Percentiles rank a stretch among this genome's conserved stretches.
Evolutionary conservation across 805 yeast genomes (phyloP).

Genomic region (Wickerhamomyces chambardii): DNA sequence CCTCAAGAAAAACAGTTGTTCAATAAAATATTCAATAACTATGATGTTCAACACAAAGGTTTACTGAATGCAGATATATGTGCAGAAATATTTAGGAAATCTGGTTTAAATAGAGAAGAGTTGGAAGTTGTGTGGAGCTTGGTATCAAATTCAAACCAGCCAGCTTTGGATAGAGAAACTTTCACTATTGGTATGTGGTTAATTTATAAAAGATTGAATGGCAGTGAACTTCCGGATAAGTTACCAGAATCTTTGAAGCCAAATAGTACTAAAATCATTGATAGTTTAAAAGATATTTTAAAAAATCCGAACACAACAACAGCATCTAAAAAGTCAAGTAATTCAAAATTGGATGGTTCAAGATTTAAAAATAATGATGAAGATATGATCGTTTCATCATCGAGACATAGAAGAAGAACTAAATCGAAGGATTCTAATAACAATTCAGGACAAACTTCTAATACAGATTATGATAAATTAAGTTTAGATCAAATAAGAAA

Average conservation of each 20-base stretch:
- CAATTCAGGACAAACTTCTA: background rate
- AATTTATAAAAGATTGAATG: constrained; percentile 84
- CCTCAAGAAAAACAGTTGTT: constrained; percentile 79
- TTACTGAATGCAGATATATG: constrained; percentile 77
- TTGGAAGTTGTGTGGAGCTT: constrained; percentile 88
- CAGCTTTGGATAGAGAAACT: constrained; percentile 83
- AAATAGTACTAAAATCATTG: constrained; percentile 71
- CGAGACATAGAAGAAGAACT: constrained; percentile 20
- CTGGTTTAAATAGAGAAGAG: constrained; percentile 84
- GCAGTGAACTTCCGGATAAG: constrained; percentile 67
- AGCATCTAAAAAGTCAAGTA: constrained; percentile 17
- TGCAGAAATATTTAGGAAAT: constrained; percentile 79
- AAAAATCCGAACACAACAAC: constrained; percentile 7
- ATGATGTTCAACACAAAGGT: constrained; percentile 72
- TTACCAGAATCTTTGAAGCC: constrained; percentile 90
- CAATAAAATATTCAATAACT: constrained; percentile 82
- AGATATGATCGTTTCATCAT: constrained; percentile 22
- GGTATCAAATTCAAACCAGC: constrained; percentile 76
- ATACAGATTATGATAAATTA: constrained; percentile 6
- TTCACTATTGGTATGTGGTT: constrained; percentile 97
- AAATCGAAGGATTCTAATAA: too few species aligned
- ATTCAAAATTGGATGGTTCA: constrained; percentile 22
- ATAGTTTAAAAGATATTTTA: constrained; percentile 55
- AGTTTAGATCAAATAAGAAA: constrained; percentile 52
- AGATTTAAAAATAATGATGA: constrained; percentile 76